phyloP scores from a whole-genome alignment of 495 filamentous ascomycete genomes.

The Letharia lupina region DNA sequence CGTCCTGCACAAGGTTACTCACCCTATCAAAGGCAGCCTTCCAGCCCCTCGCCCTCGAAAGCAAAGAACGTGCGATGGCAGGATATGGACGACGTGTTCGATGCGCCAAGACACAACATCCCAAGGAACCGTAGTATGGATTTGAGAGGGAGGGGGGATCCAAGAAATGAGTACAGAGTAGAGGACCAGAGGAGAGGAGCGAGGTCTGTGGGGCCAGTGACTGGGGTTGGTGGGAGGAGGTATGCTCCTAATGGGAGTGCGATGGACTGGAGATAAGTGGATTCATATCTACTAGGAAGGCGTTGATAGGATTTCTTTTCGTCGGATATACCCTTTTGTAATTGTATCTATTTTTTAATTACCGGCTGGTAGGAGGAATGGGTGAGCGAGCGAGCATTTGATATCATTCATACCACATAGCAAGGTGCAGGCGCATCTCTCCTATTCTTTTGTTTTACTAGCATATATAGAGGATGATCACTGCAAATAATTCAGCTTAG shows the following conservation, averaged over 20 bases:
- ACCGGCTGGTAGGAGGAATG: background rate
- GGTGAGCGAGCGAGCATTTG: background rate
- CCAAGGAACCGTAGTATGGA: slow-evolving; percentile 8
- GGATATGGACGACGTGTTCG: slow-evolving; percentile 10
- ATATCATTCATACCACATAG: background rate
- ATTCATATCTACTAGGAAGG: background rate
- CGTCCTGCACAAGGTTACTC: slow-evolving; percentile 11
- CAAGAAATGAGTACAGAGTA: background rate
- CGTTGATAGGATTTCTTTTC: background rate
- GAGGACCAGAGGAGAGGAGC: slow-evolving; percentile 14
- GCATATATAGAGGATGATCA: background rate
- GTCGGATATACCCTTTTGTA: slow-evolving; percentile 14
- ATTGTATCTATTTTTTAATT: background rate
- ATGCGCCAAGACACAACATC: slow-evolving; percentile 5
- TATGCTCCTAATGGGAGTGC: slow-evolving; percentile 11
- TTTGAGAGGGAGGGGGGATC: background rate
- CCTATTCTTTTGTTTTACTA: background rate
- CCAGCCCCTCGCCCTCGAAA: background rate
- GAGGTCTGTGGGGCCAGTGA: slow-evolving; percentile 6
- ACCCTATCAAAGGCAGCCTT: slow-evolving; percentile 4
- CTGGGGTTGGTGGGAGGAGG: slow-evolving; percentile 18
- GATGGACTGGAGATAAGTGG: slow-evolving; percentile 6
- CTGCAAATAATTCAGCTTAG: background rate
- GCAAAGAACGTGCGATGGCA: slow-evolving; percentile 14
- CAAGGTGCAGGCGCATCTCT: background rate